Percentiles rank a stretch among this genome's conserved stretches.
Evolutionary conservation across 768 basidiomycete genomes (phyloP).

Genomic region (Tylopilus vinaceipallidus): DNA sequence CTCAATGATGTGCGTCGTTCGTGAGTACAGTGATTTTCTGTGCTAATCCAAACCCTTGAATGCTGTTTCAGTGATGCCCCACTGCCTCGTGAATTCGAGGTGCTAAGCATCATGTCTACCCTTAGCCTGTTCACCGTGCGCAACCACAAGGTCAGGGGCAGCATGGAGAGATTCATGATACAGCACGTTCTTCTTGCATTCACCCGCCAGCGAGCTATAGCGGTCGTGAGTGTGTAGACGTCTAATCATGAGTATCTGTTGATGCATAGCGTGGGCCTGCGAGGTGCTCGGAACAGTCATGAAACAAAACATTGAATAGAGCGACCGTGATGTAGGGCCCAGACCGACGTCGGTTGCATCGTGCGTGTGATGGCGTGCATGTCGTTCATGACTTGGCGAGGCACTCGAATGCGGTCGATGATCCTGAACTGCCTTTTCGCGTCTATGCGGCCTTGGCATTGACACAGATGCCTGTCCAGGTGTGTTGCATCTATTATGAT

Average conservation of each 20-base stretch:
- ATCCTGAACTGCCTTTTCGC: slow-evolving; percentile 76
- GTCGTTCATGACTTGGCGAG: slow-evolving; percentile 52
- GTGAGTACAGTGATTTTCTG: slow-evolving; percentile 36
- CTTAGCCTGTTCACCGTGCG: slow-evolving; percentile 80
- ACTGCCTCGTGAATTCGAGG: slow-evolving; percentile 75
- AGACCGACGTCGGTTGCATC: neutral
- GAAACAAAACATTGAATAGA: slow-evolving; percentile 66
- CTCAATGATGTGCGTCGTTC: slow-evolving; percentile 67
- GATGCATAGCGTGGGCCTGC: slow-evolving; percentile 62
- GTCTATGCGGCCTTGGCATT: slow-evolving; percentile 82
- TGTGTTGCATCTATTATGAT: slow-evolving; percentile 28
- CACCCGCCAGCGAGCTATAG: no score
- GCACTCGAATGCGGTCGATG: slow-evolving; percentile 71
- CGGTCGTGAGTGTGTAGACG: no score
- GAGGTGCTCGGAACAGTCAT: slow-evolving; percentile 77
- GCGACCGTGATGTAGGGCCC: slow-evolving; percentile 52
- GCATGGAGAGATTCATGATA: slow-evolving; percentile 76
- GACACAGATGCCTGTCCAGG: slow-evolving; percentile 72
- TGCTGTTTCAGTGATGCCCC: slow-evolving; percentile 39
- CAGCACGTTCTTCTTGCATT: slow-evolving; percentile 77
- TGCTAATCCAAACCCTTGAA: neutral
- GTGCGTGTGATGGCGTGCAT: neutral
- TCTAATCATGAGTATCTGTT: no score
- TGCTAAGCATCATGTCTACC: slow-evolving; percentile 76
- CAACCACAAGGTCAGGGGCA: slow-evolving; percentile 74